phyloP scores from a whole-genome alignment of 805 yeast species.

The Saturnispora hagleri region DNA sequence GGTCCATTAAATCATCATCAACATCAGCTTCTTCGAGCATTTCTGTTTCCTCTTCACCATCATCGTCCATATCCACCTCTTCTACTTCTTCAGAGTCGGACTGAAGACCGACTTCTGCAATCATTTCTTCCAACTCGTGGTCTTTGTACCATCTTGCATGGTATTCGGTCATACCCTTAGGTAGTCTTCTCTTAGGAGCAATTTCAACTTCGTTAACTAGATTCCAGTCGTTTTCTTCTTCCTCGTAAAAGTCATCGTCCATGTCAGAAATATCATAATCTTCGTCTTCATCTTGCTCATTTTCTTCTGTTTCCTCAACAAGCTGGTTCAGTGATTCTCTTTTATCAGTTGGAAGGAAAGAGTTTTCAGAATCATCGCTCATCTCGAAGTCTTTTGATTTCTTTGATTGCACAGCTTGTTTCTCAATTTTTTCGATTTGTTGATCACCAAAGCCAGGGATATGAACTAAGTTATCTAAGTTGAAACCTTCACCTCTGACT shows the following conservation, averaged over 20 bases:
- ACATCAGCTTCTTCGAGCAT: constrained; percentile 15
- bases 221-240: constrained; percentile 20
- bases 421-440: constrained; percentile 62
- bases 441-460: constrained; percentile 88
- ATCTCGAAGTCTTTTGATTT: constrained; percentile 18
- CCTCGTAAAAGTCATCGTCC: constrained; percentile 13
- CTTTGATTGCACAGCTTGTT: constrained; percentile 20
- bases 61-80: constrained; percentile 32
- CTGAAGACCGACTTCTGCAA: constrained; percentile 32
- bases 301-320: constrained; percentile 30
- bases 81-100: constrained; percentile 25
- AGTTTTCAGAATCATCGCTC: constrained; percentile 49
- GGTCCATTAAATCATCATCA: constrained; percentile 45
- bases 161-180: constrained; percentile 67
- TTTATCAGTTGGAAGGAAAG: constrained; percentile 29
- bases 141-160: constrained; percentile 71
- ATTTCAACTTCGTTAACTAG: constrained; percentile 11
- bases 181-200: constrained; percentile 34
- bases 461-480: constrained; percentile 69
- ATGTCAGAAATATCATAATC: constrained; percentile 28
- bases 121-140: constrained; percentile 39
- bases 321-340: constrained; percentile 36
- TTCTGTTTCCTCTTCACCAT: constrained; percentile 4
- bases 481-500: constrained; percentile 80
- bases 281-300: constrained; percentile 25